Evolutionary conservation across 768 basidiomycete genomes (phyloP), one percentile per base, ranked within the genome.

Genomic region (Fomitopsis serialis): DNA sequence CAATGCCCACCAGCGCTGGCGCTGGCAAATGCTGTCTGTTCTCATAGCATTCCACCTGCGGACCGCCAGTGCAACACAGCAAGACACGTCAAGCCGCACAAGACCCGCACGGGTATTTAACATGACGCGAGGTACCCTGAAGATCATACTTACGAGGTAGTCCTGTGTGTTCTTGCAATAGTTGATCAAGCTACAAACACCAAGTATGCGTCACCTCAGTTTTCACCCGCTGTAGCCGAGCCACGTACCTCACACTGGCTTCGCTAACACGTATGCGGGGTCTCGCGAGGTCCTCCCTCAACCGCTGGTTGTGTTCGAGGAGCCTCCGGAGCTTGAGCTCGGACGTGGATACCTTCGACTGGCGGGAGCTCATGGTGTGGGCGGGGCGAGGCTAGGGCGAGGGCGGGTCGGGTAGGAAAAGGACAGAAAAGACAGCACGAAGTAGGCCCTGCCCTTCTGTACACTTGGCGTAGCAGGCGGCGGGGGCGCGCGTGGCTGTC

Each of bases 321-420:
- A 90, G 72, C 53, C 88, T 76, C n/a, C 88, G 78, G 53, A 89
- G 81, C 74, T 87, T 89, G 69, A 90, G 77, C 73, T 90, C 88
- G 45, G 84, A 83, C 85, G 87, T 87, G 61, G 84, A 84, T 64
- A 84, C 84, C 79, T 65, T 85, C 77, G 61, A 61, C 15, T 57
- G 57, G 34, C 66, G 66, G 55, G 56, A 53, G 61, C 61, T 64
- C 63, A 65, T 66, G 57, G 50, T 59, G 60, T 22, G 27, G 22
- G 23, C 22, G 35, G 36, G 35, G 35, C 21, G 25, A 43, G 25
- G n/a, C n/a, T 27, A 27, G 48, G 37, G 25, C 11, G 29, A 36
- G 19, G 25, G 13, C 15, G 8, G 21, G 22, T 32, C 36, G 48
- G 32, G 21, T 22, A 22, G 24, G 40, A 51, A 21, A 44, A 27